phyloP scores from a whole-genome alignment of 2,329 filamentous ascomycete genomes.

The Shiraia bambusicola region DNA sequence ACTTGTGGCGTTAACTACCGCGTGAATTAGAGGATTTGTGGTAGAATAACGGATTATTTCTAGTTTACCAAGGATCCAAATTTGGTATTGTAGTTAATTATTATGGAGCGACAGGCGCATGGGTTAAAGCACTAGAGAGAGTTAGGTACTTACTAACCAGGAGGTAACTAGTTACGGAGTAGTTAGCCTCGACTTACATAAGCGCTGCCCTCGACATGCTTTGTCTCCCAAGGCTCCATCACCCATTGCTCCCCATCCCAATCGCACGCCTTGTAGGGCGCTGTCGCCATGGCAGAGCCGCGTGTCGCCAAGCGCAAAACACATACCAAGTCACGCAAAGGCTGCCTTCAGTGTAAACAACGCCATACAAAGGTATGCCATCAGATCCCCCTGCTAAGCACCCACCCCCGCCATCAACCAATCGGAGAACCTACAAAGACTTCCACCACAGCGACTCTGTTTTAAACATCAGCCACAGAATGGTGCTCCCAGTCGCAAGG shows the following conservation, averaged over 20 bases:
- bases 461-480: background rate
- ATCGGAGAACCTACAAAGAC: conserved; percentile 6
- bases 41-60: background rate
- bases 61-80: background rate
- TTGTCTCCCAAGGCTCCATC: conserved; percentile 1
- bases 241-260: background rate
- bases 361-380: conserved; percentile 33
- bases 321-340: conserved; percentile 35
- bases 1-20: conserved; percentile 30
- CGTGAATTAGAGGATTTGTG: too few species aligned
- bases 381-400: background rate
- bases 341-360: conserved; percentile 36
- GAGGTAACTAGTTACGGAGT: too few species aligned
- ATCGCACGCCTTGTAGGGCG: conserved; percentile 1
- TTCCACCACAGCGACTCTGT: background rate
- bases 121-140: too few species aligned
- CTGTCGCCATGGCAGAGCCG: conserved; percentile 16
- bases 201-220: conserved; percentile 1
- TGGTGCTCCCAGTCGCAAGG: too few species aligned
- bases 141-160: too few species aligned
- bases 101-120: too few species aligned
- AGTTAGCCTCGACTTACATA: conserved; percentile 11
- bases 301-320: conserved; percentile 34
- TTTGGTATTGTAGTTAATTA: too few species aligned
- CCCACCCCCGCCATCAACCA: conserved; percentile 3